Conservation (phyloP, 1,139 yeast species). For the Saccharomyces hybrid region DNA sequence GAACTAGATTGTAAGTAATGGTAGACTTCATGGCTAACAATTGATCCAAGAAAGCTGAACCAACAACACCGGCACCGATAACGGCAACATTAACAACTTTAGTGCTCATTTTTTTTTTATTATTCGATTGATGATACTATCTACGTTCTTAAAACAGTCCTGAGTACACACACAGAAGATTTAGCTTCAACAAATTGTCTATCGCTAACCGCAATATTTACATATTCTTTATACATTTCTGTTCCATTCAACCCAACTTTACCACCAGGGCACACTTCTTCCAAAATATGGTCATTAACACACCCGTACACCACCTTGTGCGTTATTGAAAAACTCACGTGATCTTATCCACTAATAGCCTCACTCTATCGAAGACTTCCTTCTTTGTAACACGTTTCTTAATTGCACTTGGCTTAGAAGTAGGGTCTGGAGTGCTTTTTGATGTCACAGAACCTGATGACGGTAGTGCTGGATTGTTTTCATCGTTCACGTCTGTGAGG, state of each 20-base stretch:
- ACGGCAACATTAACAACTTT: constrained; percentile 41
- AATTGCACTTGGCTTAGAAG: constrained; percentile 7
- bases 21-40: constrained; percentile 40
- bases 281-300: neutral
- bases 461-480: neutral
- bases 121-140: neutral
- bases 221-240: neutral
- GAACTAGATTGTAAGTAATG: constrained; percentile 65
- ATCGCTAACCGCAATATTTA: neutral
- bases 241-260: neutral
- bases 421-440: constrained; percentile 2
- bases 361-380: constrained; percentile 29
- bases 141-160: neutral
- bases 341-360: constrained; percentile 22
- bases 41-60: constrained; percentile 79
- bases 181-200: neutral
- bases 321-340: constrained; percentile 7
- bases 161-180: neutral
- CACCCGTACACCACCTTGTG: neutral
- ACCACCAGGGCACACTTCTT: neutral
- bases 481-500: neutral
- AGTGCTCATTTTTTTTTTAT: constrained; percentile 15
- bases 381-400: constrained; percentile 30
- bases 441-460: neutral
- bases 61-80: constrained; percentile 79